Conservation (phyloP, 2,329 filamentous ascomycete genomes). For the Sporothrix euskadiensis region DNA sequence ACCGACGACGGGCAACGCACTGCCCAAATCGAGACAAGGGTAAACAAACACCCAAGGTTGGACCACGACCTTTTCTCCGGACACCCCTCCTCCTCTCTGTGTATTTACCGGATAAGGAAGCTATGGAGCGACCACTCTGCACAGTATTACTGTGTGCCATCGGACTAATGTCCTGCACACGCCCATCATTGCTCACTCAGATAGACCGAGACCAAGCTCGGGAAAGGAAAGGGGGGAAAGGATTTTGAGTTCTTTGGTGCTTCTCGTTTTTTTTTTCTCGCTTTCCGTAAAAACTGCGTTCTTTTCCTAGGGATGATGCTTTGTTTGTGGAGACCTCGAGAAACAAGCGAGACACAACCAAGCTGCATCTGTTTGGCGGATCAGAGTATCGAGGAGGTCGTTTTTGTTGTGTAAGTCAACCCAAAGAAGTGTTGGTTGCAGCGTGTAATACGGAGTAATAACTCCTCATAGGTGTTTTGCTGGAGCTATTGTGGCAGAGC, state of each 20-base stretch:
- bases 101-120: not conserved
- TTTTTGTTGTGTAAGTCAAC: not conserved
- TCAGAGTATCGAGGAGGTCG: not conserved
- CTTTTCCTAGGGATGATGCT: not conserved
- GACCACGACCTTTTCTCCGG: not conserved
- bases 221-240: not conserved
- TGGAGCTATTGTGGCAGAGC: constrained; percentile 16
- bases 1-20: not conserved
- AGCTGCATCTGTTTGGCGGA: not conserved
- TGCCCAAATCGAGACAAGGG: constrained; percentile 16
- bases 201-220: not conserved
- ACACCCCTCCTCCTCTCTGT: not conserved
- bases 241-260: not conserved
- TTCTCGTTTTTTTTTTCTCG: not conserved
- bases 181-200: not conserved
- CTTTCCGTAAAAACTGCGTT: not conserved
- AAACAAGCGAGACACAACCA: not conserved
- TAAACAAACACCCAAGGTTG: not conserved
- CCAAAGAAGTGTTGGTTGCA: not conserved
- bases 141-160: too few relatives aligned
- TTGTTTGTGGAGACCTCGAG: not conserved
- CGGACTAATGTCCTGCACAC: not conserved
- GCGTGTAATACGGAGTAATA: too few relatives aligned
- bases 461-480: not conserved
- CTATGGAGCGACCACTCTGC: not conserved